These are phyloP conservation scores for Mycosarcoma mackinlayi DNA, from an alignment of 1,284 basidiomycete genomes.

Conservation along the genomic window DNA sequence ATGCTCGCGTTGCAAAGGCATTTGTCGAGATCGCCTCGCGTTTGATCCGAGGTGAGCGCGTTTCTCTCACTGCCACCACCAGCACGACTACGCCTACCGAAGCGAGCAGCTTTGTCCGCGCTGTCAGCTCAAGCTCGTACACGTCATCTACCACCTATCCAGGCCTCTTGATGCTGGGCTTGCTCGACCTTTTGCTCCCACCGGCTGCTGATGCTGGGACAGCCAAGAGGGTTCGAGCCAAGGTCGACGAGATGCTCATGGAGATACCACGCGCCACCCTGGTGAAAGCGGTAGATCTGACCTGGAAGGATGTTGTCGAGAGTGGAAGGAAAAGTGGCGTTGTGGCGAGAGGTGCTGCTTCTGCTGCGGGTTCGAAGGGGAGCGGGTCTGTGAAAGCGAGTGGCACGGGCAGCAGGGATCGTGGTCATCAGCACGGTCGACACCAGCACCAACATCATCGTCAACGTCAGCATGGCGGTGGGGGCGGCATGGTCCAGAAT, in stretches of 20 bases:
- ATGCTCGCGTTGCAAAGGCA: conserved; percentile 5
- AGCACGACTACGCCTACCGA: background rate
- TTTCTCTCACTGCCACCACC: background rate
- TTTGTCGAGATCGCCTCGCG: conserved; percentile 26
- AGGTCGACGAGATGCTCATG: conserved; percentile 24
- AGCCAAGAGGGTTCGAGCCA: background rate
- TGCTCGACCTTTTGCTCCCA: conserved; percentile 16
- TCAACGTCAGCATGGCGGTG: background rate
- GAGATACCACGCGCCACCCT: conserved; percentile 14
- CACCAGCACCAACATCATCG: conserved; percentile 6
- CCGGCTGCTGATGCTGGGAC: background rate
- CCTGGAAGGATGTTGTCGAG: conserved; percentile 27
- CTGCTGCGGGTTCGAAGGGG: background rate
- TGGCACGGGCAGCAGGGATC: background rate
- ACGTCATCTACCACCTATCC: conserved; percentile 13
- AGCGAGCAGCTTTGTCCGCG: background rate
- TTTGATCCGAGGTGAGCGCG: conserved; percentile 29
- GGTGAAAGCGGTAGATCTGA: conserved; percentile 24
- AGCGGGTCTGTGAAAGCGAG: background rate
- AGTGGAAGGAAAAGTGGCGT: conserved; percentile 4
- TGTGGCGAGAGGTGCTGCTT: background rate
- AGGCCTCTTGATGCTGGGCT: conserved; percentile 20
- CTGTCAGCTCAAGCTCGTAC: background rate
- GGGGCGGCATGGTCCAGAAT: background rate
- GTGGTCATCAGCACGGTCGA: conserved; percentile 1